Percentiles rank a stretch among this genome's conserved stretches.
These are phyloP conservation scores for Cenchrus purpureus DNA, from an alignment of 176 grass and related monocot species.

Conservation along the genomic window DNA sequence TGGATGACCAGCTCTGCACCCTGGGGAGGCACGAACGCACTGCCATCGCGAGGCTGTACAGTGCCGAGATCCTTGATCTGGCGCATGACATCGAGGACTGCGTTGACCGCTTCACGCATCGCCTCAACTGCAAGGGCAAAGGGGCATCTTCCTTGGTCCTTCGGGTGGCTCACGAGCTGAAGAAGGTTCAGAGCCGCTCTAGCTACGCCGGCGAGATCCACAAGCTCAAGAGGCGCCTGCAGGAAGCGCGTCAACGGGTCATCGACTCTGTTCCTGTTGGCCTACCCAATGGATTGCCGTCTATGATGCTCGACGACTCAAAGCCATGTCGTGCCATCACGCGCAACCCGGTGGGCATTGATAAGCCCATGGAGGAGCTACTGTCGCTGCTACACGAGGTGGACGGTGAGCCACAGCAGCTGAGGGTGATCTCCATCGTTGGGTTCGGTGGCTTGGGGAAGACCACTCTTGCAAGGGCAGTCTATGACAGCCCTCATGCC, in stretches of 20 bases:
- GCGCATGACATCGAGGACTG: conserved; percentile 46
- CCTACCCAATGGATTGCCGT: background rate
- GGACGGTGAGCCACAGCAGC: conserved; percentile 26
- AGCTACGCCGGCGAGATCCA: conserved; percentile 32
- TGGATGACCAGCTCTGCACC: conserved; percentile 40
- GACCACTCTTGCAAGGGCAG: conserved; percentile 37
- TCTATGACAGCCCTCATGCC: background rate
- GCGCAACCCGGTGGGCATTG: conserved; percentile 6
- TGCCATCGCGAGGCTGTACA: background rate
- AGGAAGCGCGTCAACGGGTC: conserved; percentile 24
- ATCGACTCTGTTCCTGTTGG: background rate
- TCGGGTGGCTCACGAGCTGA: conserved; percentile 3
- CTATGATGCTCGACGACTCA: background rate
- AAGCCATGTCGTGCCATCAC: background rate
- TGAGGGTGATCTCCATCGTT: conserved; percentile 46
- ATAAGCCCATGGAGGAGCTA: conserved; percentile 9
- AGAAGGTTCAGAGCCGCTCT: conserved; percentile 24
- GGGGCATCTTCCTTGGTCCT: background rate
- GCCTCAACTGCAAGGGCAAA: conserved; percentile 36
- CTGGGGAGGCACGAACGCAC: background rate
- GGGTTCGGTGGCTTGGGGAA: conserved; percentile 48
- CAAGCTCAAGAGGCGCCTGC: conserved; percentile 38
- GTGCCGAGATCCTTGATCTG: conserved; percentile 36
- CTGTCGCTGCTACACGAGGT: conserved; percentile 23
- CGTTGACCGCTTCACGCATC: conserved; percentile 39